Percentiles rank a stretch among this genome's conserved stretches.
phyloP scores from a whole-genome alignment of 352 stramenopile species.

The Peronosclerospora sorghi region DNA sequence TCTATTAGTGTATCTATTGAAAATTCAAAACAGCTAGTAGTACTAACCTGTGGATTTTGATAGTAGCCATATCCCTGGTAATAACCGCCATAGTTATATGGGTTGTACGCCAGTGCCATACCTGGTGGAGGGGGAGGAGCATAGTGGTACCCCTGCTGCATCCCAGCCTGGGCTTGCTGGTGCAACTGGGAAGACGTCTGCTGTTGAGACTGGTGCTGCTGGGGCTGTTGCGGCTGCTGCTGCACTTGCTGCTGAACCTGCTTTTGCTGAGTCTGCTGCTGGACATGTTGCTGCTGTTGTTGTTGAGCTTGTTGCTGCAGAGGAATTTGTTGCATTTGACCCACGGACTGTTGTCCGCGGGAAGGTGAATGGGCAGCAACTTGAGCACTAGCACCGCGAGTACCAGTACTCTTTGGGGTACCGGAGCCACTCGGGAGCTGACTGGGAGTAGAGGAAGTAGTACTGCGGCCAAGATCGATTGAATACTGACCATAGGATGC shows the following conservation, averaged over 20 bases:
- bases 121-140: constrained; percentile 70
- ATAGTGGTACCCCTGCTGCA: constrained; percentile 77
- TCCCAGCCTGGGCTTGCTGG: constrained; percentile 32
- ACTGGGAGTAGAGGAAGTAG: constrained; percentile 18
- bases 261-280: constrained; percentile 31
- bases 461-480: constrained; percentile 53
- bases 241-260: constrained; percentile 38
- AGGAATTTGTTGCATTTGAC: constrained; percentile 31
- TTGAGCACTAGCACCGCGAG: constrained; percentile 12
- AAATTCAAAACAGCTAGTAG: neutral
- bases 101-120: constrained; percentile 83
- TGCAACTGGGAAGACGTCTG: constrained; percentile 54
- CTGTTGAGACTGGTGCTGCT: constrained; percentile 25
- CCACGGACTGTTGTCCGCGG: constrained; percentile 27
- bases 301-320: constrained; percentile 28
- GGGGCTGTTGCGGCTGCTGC: constrained; percentile 15
- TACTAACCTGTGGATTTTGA: constrained; percentile 68
- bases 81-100: constrained; percentile 80
- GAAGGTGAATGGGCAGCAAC: constrained; percentile 47
- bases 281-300: constrained; percentile 18
- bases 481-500: constrained; percentile 72
- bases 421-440: constrained; percentile 32
- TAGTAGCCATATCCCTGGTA: constrained; percentile 85
- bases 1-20: constrained; percentile 1
- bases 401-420: constrained; percentile 43